Conservation (phyloP, 257 asterid genomes). For the Marsdenia floribunda region DNA sequence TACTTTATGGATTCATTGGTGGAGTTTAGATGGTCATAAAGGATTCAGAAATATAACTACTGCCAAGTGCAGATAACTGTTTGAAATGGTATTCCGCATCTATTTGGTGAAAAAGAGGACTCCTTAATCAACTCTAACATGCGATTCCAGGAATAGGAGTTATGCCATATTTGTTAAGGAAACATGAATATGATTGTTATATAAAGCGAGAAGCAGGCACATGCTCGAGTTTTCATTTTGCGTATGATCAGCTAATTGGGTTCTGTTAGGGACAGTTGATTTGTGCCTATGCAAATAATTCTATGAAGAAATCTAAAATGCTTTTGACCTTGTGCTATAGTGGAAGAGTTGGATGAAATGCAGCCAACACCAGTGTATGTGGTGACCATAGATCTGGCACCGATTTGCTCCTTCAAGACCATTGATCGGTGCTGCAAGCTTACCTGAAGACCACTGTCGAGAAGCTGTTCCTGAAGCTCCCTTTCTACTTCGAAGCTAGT, state of each 20-base stretch:
- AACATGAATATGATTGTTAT: background rate
- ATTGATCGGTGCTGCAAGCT: too few species aligned
- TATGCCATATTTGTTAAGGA: background rate
- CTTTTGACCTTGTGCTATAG: conserved; percentile 39
- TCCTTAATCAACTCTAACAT: background rate
- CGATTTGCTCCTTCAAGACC: too few species aligned
- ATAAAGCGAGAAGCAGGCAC: background rate
- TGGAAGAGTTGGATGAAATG: conserved; percentile 76
- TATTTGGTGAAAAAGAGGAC: background rate
- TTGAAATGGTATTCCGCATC: background rate
- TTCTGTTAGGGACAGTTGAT: background rate
- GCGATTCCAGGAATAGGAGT: background rate
- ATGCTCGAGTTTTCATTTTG: background rate
- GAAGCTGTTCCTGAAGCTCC: too few species aligned
- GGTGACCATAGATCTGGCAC: conserved; percentile 89
- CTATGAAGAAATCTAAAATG: background rate
- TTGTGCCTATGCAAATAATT: background rate
- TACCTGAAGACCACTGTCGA: too few species aligned
- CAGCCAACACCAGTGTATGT: conserved; percentile 92
- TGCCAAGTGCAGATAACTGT: background rate
- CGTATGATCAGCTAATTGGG: background rate
- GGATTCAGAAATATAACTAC: background rate
- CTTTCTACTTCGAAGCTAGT: too few species aligned
- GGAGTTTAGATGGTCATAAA: background rate
- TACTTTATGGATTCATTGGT: background rate